Evolutionary conservation across 2,329 filamentous ascomycete genomes (phyloP), one percentile per base, ranked within the genome.

Genomic region (Akanthomyces muscarius): DNA sequence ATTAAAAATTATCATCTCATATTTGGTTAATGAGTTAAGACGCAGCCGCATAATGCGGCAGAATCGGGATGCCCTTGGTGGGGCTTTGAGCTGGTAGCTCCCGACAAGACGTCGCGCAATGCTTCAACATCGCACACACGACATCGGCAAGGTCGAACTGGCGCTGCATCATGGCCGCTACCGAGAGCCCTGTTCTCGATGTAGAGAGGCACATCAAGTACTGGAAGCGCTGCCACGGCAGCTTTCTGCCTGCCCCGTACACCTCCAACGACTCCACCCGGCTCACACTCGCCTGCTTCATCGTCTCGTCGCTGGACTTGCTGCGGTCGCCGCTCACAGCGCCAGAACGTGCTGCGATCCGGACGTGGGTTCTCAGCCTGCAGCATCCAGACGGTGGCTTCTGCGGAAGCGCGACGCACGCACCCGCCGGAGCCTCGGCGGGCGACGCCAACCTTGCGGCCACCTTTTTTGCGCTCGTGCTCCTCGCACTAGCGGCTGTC

Each of bases 381-480:
- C 94, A 97, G 75, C 90, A 97, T 69, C 88, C 90, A 0, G 80
- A 85, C 42, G 95, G 95, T 33, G 95, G 95, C 18, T 98, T 99
- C 77, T 89, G 91, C 67, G 93, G 92, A 47, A 92, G 91, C 66
- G 89, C 93, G 1, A 91, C 83, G 76, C 73, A 96, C 81, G 64
- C 68, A 2, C 56, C 64, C 71, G 11, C 51, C 61, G 0, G 72
- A 69, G 1, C 69, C 75, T 80, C 56, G 68, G 77, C 67, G 68
- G 76, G 77, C 14, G 73, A 76, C 5, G 82, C 93, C 0, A 96
- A 94, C 74, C 77, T 98, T 18, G 89, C 93, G 0, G 91, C 92
- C 1, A 97, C 93, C 0, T 94, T 90, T 73, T 97, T 98, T 76
- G 93, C 94, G 0, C 81, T 99, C 50, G 80, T 91, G 28, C 82